Percentiles rank a stretch among this genome's conserved stretches.
Conservation (phyloP, 1,284 basidiomycete species). For the Apiotrichum akiyoshidainum region DNA sequence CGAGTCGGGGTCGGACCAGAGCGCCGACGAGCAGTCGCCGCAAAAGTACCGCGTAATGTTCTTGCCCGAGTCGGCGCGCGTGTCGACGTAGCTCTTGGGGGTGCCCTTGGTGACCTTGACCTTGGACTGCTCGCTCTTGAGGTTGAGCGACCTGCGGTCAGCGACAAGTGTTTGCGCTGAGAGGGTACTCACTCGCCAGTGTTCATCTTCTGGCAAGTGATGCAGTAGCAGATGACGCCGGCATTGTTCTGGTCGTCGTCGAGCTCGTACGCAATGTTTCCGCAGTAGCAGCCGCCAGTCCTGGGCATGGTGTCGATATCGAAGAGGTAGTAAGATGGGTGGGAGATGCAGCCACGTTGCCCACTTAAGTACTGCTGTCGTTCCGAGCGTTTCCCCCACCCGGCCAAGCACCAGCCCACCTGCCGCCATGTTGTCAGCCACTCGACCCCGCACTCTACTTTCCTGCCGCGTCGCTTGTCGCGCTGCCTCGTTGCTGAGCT, state of each 20-base stretch:
- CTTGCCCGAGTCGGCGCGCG: constrained; percentile 16
- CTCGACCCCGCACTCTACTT: too few species aligned
- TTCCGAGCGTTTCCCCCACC: too few species aligned
- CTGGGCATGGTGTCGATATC: too few species aligned
- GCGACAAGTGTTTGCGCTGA: too few species aligned
- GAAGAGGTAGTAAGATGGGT: too few species aligned
- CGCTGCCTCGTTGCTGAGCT: too few species aligned
- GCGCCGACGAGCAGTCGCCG: constrained; percentile 26
- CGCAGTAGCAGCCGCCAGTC: constrained; percentile 1
- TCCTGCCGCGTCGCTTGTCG: too few species aligned
- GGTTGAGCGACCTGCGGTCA: constrained; percentile 16
- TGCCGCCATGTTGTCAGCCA: too few species aligned
- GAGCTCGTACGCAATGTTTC: constrained; percentile 10
- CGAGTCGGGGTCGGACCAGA: constrained; percentile 18
- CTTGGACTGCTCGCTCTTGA: constrained; percentile 11
- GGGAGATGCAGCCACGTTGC: too few species aligned
- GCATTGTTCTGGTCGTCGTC: constrained; percentile 17
- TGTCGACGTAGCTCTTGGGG: constrained; percentile 15
- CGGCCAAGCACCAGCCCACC: too few species aligned
- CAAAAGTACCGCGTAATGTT: constrained; percentile 30
- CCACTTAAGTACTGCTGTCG: too few species aligned
- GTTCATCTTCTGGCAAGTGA: constrained; percentile 13
- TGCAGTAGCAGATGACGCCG: constrained; percentile 20
- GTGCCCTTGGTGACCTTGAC: constrained; percentile 18
- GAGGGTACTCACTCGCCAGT: constrained; percentile 9